Evolutionary conservation across 345 rosid species (phyloP), one percentile per base, ranked within the genome.

Genomic region (Corchorus olitorius): DNA sequence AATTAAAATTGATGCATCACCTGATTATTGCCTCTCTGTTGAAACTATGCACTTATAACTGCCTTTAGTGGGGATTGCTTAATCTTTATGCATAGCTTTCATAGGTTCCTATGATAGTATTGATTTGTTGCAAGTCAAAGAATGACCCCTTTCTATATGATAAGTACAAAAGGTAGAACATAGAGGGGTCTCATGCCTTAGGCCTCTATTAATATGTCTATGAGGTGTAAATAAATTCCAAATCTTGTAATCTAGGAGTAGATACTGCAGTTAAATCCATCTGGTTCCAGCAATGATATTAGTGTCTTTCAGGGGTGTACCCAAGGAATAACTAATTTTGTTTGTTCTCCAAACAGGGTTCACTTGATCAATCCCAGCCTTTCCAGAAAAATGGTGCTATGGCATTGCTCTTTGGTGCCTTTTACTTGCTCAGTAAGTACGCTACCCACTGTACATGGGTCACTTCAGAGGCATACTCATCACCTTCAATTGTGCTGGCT

Each of bases 391-490:
- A 96, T 82, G 98, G 97, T 67, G 98, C 95, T 27, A 87, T 85
- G 66, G 94, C 93, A 37, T 87, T 96, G 83, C 97, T 96, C 81
- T 61, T 92, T 71, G 95, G 97, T 85, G 94, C 87, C 66, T 96
- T 94, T 75, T 96, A 86, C 89, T 83, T 92, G 88, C 98, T 96
- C 46, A 90, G 97, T 77, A 92, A 83, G 87, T 96, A 91, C 77
- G 95, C 88, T 46, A 90, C 88, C 61, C 99, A 93, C 78, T 96
- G 99, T 82, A 96, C 97, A 52, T 96, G 99, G 99, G 99, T 96
- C 64, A 94, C 99, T 13, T 93, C 98, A 55, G 99, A 96, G 92
- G 99, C 99, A 49, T 96, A 96, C 82, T 96, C 99, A 12, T 96
- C 99, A 73, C 99, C 99, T 67, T 96, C 99, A 41, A 96, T 96